Percentiles rank a stretch among this genome's conserved stretches.
These are phyloP conservation scores for Exutisphaerella laricina DNA, from an alignment of 2,329 filamentous ascomycete genomes.

Conservation along the genomic window DNA sequence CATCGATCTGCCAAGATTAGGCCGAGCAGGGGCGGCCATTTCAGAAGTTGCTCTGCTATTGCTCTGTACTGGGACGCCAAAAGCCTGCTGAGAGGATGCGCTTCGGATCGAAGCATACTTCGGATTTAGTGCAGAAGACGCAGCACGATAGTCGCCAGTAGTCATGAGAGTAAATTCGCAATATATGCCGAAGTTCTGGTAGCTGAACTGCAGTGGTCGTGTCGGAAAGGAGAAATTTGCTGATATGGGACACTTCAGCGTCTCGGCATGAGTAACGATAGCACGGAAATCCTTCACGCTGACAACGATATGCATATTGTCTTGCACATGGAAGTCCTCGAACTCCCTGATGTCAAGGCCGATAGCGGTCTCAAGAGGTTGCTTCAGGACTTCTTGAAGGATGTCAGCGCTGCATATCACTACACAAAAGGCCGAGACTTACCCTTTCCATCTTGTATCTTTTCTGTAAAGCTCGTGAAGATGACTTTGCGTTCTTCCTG, in stretches of 20 bases:
- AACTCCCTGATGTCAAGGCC: slow-evolving; percentile 72
- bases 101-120: slow-evolving; percentile 35
- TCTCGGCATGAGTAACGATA: slow-evolving; percentile 69
- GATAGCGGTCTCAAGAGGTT: slow-evolving; percentile 74
- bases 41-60: slow-evolving; percentile 24
- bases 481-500: slow-evolving; percentile 55
- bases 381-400: slow-evolving; percentile 63
- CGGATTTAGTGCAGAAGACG: slow-evolving; percentile 33
- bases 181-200: slow-evolving; percentile 60
- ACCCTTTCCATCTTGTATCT: slow-evolving; percentile 63
- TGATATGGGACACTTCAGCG: slow-evolving; percentile 59
- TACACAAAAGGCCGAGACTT: slow-evolving; percentile 12
- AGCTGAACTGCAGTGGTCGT: slow-evolving; percentile 66
- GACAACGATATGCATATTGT: slow-evolving; percentile 71
- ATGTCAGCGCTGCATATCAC: slow-evolving; percentile 9
- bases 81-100: slow-evolving; percentile 24
- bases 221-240: slow-evolving; percentile 67
- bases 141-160: slow-evolving; percentile 55
- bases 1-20: slow-evolving; percentile 31
- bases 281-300: slow-evolving; percentile 79
- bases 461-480: slow-evolving; percentile 78
- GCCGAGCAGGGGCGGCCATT: slow-evolving; percentile 40
- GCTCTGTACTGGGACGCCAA: slow-evolving; percentile 16
- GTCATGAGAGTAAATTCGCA: slow-evolving; percentile 82
- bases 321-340: slow-evolving; percentile 66